A percentile compares a stretch with the other conserved stretches of the same genome.
Evolutionary conservation across 148 eudicot genomes (phyloP).

Genomic region (Cornus florida): DNA sequence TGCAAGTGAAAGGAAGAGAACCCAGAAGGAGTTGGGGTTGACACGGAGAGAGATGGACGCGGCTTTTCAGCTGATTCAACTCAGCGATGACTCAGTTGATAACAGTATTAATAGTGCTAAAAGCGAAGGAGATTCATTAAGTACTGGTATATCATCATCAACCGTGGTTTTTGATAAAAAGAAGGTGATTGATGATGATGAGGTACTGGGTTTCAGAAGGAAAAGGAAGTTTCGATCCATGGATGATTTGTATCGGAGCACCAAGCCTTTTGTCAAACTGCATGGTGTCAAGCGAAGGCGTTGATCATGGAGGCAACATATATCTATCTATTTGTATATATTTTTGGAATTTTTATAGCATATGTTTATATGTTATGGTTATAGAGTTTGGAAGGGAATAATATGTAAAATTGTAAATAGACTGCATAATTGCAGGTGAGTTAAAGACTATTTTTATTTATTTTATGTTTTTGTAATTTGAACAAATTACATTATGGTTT

Average conservation of each 20-base stretch:
- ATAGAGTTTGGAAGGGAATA: no score
- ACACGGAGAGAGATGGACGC: constrained; percentile 33
- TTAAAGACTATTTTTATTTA: no score
- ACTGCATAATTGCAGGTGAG: neutral
- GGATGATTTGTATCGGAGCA: constrained; percentile 10
- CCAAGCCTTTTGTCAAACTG: neutral
- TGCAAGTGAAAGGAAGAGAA: neutral
- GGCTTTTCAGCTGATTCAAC: constrained; percentile 38
- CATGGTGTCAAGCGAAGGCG: neutral
- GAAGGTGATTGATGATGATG: neutral
- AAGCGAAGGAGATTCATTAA: neutral
- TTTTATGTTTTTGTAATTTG: no score
- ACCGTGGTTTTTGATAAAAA: neutral
- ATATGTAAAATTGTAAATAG: no score
- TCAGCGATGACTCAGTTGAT: constrained; percentile 24
- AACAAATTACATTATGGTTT: no score
- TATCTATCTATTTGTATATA: no score
- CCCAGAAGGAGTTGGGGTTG: neutral
- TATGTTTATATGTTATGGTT: no score
- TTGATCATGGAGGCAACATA: neutral
- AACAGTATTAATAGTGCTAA: neutral
- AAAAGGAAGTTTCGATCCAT: constrained; percentile 16
- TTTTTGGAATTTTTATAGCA: no score
- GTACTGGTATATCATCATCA: neutral
- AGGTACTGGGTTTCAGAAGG: neutral